Conservation (phyloP, 2,329 filamentous ascomycete species). For the Colletotrichum brevisporum region DNA sequence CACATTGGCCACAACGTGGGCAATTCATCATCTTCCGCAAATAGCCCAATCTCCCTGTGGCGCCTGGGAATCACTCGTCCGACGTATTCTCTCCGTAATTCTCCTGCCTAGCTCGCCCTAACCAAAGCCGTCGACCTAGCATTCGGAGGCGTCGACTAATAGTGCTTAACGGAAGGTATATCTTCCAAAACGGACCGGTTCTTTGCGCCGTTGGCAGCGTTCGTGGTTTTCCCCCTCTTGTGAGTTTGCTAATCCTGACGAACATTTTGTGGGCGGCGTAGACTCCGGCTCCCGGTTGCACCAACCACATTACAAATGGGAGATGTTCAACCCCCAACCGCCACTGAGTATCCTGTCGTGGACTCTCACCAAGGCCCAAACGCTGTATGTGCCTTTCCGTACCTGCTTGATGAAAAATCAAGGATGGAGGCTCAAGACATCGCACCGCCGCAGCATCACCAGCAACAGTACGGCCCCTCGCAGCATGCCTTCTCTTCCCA, state of each 20-base stretch:
- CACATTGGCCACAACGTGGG: conserved; percentile 38
- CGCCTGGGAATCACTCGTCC: conserved; percentile 34
- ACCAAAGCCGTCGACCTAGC: conserved; percentile 17
- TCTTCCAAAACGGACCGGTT: conserved; percentile 22
- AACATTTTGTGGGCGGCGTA: conserved; percentile 37
- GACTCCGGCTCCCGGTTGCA: conserved; percentile 22
- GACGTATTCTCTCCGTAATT: conserved; percentile 26
- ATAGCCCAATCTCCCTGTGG: conserved; percentile 41
- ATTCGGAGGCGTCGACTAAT: conserved; percentile 30
- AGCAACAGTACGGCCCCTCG: conserved; percentile 48
- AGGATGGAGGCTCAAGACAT: conserved; percentile 38
- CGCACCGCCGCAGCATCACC: conserved; percentile 42
- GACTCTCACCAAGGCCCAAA: conserved; percentile 39
- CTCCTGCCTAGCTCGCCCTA: conserved; percentile 25
- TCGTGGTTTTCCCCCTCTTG: not conserved
- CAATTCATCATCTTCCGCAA: conserved; percentile 38
- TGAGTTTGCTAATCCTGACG: conserved; percentile 20
- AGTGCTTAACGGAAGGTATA: conserved; percentile 38
- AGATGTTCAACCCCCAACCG: conserved; percentile 48
- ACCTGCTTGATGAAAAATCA: conserved; percentile 20
- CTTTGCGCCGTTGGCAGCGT: conserved; percentile 23
- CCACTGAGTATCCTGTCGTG: conserved; percentile 41
- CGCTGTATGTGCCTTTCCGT: conserved; percentile 28
- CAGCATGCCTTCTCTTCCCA: conserved; percentile 59
- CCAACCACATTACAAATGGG: conserved; percentile 48